These are phyloP conservation scores for Pythium phragmitis DNA, from an alignment of 352 stramenopile species.

Conservation along the genomic window DNA sequence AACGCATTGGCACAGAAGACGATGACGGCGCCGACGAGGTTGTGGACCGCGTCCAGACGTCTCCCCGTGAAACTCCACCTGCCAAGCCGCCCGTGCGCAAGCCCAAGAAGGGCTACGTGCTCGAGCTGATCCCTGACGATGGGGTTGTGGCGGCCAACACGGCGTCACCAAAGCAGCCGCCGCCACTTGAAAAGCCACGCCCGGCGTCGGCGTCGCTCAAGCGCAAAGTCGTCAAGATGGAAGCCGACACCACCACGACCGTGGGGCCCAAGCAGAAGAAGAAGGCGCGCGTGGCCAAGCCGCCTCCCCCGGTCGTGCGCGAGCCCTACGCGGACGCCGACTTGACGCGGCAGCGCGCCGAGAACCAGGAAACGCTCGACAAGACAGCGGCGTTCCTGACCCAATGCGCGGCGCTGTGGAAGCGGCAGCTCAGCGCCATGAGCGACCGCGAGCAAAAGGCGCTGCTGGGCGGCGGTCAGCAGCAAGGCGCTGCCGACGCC, in stretches of 20 bases:
- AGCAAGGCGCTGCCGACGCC: too few relatives aligned
- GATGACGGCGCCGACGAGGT: background rate
- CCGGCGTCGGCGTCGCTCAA: background rate
- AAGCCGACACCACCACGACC: background rate
- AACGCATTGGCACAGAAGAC: background rate
- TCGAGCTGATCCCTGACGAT: conserved; percentile 3
- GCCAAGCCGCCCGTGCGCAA: conserved; percentile 8
- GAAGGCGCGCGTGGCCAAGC: background rate
- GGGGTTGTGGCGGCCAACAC: background rate
- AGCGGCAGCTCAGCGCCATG: conserved; percentile 28
- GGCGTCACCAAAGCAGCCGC: too few relatives aligned
- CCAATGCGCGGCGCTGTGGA: conserved; percentile 34
- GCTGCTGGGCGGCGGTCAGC: background rate
- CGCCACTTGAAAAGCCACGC: background rate
- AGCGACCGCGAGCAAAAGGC: conserved; percentile 1
- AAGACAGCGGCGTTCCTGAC: conserved; percentile 29
- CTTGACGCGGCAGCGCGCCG: conserved; percentile 3
- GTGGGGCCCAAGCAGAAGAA: background rate
- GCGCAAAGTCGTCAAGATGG: background rate
- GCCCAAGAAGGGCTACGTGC: conserved; percentile 22
- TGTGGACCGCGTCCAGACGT: background rate
- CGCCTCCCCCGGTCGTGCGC: background rate
- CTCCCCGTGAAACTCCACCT: background rate
- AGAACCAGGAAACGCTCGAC: conserved; percentile 22
- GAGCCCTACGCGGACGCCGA: conserved; percentile 11